Evolutionary conservation across 371 early-diverging fungal species (phyloP).

Genomic region (Mortierella sp.): DNA sequence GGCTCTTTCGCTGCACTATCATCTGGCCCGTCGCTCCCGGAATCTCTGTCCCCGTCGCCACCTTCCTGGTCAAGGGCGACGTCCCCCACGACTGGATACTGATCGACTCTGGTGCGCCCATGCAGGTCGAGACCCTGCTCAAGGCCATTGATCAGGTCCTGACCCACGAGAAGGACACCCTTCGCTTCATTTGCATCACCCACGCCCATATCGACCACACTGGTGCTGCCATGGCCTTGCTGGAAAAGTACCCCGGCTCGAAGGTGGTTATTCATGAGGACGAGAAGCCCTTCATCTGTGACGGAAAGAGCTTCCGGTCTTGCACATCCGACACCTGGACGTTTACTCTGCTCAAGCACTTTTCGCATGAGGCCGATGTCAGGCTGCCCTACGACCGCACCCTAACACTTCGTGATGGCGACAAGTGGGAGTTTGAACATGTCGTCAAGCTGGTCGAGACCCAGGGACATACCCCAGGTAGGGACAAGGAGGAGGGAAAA

Average conservation of each 20-base stretch:
- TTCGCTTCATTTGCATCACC: conserved; percentile 58
- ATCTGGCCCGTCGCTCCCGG: conserved; percentile 43
- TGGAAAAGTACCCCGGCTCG: conserved; percentile 54
- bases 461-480: conserved; percentile 60
- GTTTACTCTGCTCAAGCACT: conserved; percentile 51
- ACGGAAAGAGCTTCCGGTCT: conserved; percentile 46
- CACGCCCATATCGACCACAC: conserved; percentile 62
- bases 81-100: conserved; percentile 55
- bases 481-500: not conserved
- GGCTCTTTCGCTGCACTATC: conserved; percentile 58
- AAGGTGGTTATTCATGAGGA: conserved; percentile 56
- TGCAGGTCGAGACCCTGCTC: conserved; percentile 45
- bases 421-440: conserved; percentile 58
- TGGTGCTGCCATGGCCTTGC: conserved; percentile 46
- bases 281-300: conserved; percentile 57
- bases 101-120: conserved; percentile 57
- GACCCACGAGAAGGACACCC: conserved; percentile 50
- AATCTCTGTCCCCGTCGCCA: conserved; percentile 51
- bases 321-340: conserved; percentile 47
- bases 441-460: conserved; percentile 57
- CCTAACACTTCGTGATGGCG: conserved; percentile 47
- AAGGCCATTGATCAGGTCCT: conserved; percentile 45
- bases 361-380: conserved; percentile 53
- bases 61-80: conserved; percentile 54
- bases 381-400: conserved; percentile 38